A percentile compares a stretch with the other conserved stretches of the same genome.
Evolutionary conservation across 1,139 yeast species (phyloP).

Genomic region (Saccharomyces hybrid): DNA sequence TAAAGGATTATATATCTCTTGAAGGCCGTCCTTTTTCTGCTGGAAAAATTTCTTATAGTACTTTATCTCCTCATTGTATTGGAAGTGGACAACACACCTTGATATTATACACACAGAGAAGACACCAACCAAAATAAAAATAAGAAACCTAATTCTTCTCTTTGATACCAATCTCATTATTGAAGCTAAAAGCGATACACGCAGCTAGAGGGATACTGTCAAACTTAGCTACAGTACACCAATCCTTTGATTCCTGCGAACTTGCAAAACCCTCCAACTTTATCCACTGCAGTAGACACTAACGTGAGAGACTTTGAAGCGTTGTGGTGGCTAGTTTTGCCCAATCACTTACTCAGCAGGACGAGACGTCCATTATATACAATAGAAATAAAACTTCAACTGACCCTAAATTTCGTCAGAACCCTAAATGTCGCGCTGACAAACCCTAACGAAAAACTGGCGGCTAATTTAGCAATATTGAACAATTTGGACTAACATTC

Average conservation of each 20-base stretch:
- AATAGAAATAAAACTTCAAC: background rate
- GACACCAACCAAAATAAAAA: constrained; percentile 9
- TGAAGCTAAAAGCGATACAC: background rate
- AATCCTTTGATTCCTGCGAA: background rate
- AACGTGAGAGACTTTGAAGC: background rate
- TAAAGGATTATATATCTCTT: constrained; percentile 25
- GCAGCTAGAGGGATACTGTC: background rate
- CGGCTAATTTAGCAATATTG: background rate
- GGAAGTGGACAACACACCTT: constrained; percentile 24
- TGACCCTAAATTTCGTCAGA: background rate
- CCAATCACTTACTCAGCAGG: background rate
- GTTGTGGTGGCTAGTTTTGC: background rate
- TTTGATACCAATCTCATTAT: constrained; percentile 18
- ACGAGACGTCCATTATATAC: background rate
- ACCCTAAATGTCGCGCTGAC: background rate
- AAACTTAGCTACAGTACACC: background rate
- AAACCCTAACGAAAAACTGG: background rate
- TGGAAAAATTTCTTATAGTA: constrained; percentile 25
- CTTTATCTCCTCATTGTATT: constrained; percentile 26
- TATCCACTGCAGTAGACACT: background rate
- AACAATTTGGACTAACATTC: background rate
- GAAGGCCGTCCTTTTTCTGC: constrained; percentile 22
- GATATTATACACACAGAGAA: constrained; percentile 8
- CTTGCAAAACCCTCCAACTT: background rate
- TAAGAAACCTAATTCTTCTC: constrained; percentile 18